These are phyloP conservation scores for Suillus hirtellus DNA, from an alignment of 768 basidiomycete species.

Conservation along the genomic window DNA sequence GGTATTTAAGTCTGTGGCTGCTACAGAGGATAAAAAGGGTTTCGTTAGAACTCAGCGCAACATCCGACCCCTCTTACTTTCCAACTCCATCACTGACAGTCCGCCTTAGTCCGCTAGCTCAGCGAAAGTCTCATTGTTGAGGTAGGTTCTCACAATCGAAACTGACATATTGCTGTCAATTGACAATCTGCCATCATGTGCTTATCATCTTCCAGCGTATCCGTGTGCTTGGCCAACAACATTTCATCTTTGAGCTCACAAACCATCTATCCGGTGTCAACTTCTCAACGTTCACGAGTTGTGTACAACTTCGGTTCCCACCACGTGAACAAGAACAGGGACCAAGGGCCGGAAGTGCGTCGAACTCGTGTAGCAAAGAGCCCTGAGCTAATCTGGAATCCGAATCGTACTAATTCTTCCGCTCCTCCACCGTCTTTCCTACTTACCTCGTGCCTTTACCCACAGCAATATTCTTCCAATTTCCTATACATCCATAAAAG, in stretches of 20 bases:
- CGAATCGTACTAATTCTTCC: constrained; percentile 29
- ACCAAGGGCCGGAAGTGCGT: constrained; percentile 37
- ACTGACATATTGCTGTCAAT: background rate
- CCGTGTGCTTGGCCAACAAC: background rate
- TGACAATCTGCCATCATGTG: constrained; percentile 31
- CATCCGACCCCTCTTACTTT: constrained; percentile 21
- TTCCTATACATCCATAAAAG: constrained; percentile 15
- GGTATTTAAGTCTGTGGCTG: constrained; percentile 10
- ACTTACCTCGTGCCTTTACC: constrained; percentile 11
- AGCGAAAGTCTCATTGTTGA: constrained; percentile 34
- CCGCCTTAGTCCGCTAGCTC: constrained; percentile 39
- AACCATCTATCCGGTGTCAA: constrained; percentile 19
- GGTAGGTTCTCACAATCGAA: constrained; percentile 19
- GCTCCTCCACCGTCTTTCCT: constrained; percentile 20
- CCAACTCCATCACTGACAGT: constrained; percentile 30
- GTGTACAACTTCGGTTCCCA: constrained; percentile 33
- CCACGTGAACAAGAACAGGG: constrained; percentile 34
- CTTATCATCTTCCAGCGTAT: background rate
- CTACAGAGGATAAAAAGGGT: constrained; percentile 5
- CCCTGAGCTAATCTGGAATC: constrained; percentile 32
- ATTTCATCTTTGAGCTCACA: constrained; percentile 14
- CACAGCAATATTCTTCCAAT: constrained; percentile 13
- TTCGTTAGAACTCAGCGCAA: constrained; percentile 29
- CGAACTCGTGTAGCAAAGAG: constrained; percentile 37
- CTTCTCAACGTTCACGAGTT: constrained; percentile 19